These are phyloP conservation scores for Cymodocea nodosa DNA, from an alignment of 116 monocot species.

Conservation along the genomic window DNA sequence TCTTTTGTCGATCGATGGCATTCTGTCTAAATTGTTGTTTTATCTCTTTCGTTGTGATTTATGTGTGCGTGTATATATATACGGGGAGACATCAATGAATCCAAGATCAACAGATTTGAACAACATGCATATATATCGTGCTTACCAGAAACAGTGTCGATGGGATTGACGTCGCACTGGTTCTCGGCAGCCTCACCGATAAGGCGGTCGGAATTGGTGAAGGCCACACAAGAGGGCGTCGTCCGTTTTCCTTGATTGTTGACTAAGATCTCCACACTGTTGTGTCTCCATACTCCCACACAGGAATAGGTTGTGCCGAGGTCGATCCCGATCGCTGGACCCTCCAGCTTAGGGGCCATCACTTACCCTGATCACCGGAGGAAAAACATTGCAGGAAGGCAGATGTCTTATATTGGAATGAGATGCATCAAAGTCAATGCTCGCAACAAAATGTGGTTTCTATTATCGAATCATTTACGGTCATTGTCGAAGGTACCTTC, in stretches of 20 bases:
- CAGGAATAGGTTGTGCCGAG: too few relatives aligned
- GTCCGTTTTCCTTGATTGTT: background rate
- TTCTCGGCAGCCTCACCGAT: too few relatives aligned
- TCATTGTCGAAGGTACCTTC: too few relatives aligned
- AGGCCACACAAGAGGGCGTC: too few relatives aligned
- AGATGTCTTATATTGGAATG: too few relatives aligned
- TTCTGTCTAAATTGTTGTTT: too few relatives aligned
- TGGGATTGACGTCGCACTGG: background rate
- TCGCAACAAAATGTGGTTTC: too few relatives aligned
- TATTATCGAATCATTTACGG: too few relatives aligned
- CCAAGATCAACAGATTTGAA: background rate
- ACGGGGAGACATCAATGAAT: background rate
- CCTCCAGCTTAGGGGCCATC: background rate
- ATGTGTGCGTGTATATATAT: too few relatives aligned
- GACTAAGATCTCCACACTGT: background rate
- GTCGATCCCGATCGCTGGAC: conserved; percentile 3
- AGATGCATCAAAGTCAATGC: too few relatives aligned
- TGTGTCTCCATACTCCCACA: background rate
- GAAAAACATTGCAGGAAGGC: background rate
- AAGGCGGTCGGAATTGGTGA: background rate
- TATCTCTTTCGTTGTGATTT: too few relatives aligned
- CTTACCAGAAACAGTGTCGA: background rate
- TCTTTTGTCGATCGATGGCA: conserved; percentile 2
- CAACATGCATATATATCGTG: background rate
- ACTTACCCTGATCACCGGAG: too few relatives aligned